phyloP scores from a whole-genome alignment of 306 rosid genomes.

The Trifolium fragiferum region DNA sequence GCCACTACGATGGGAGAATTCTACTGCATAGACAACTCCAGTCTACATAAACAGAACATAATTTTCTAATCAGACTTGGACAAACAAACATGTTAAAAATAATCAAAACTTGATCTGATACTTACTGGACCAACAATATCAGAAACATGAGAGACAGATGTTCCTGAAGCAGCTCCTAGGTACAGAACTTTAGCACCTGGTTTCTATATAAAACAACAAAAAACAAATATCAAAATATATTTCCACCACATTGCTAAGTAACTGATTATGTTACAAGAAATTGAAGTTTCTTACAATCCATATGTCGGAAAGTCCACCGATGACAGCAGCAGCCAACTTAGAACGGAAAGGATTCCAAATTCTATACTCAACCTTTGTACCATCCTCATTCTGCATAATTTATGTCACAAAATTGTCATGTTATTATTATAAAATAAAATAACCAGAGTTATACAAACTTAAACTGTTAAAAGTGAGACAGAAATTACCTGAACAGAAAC shows the following conservation, averaged over 20 bases:
- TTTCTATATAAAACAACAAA: constrained; percentile 50
- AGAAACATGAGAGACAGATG: constrained; percentile 93
- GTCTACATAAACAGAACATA: constrained; percentile 46
- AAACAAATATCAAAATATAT: not conserved
- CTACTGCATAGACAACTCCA: constrained; percentile 93
- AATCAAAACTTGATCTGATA: not conserved
- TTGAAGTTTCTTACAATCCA: constrained; percentile 63
- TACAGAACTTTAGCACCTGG: constrained; percentile 84
- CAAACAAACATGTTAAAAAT: not conserved
- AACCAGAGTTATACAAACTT: too few species aligned
- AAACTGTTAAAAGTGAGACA: not conserved
- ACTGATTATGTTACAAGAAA: too few species aligned
- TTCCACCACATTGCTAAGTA: not conserved
- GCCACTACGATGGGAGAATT: constrained; percentile 94
- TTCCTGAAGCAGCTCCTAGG: constrained; percentile 97
- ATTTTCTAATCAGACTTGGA: not conserved
- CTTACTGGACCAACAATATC: constrained; percentile 94
- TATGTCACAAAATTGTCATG: not conserved
- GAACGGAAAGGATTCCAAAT: constrained; percentile 97
- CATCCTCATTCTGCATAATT: constrained; percentile 72
- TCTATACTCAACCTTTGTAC: constrained; percentile 78
- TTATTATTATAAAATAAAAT: too few species aligned
- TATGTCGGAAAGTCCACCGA: constrained; percentile 85
- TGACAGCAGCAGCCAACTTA: constrained; percentile 89
- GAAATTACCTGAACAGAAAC: constrained; percentile 70